Base-by-base conservation (phyloP, 31 red algal species). In the Endocladia muricata region DNA sequence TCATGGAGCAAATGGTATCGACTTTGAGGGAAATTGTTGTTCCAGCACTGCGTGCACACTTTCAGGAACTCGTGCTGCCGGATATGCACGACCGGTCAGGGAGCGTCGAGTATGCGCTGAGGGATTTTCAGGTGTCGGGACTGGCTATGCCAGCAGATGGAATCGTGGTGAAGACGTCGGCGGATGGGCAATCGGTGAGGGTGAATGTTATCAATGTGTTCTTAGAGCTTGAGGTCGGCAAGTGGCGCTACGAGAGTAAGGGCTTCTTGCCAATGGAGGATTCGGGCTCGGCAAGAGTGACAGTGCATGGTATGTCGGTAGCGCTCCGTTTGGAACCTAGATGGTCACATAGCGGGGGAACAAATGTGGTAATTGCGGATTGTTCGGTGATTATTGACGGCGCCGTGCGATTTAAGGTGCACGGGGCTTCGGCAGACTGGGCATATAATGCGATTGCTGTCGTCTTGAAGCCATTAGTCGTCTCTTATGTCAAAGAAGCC, bases 401-500 rank as follows among this genome's bases (percentile, higher is more conserved):
- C 26, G 66, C 72, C 13, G 49, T 79, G 9, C 59, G 84, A 35
- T 72, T 88, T 31, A 78, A 73, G 9, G 73, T 67, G 1, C 37
- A 63, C 4, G 84, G 65, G 29, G 73, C 84, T 22, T 64, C 49
- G 1, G 84, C 84, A 1, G 64, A 79, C 55, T 88, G 84, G 84
- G 84, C 84, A 1, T 88, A 88, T 73, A 88, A 79, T 41, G 74
- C 84, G 25, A 69, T 88, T 17, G 84, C 84, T 19, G 51, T 88
- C 29, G 68, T 88, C 4, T 55, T 88, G 23, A 88, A 88, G 62
- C 84, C 84, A 56, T 41, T 74, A 67, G 84, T 88, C 31, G 43
- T 88, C 21, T 78, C 75, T 1, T 88, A 88, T 66, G 65, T 79
- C 21, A 88, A 88, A 57, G 74, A 70, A 61, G 74, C 74, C 17